phyloP scores from a whole-genome alignment of 139 green algal species.

The Micractinium sp. region DNA sequence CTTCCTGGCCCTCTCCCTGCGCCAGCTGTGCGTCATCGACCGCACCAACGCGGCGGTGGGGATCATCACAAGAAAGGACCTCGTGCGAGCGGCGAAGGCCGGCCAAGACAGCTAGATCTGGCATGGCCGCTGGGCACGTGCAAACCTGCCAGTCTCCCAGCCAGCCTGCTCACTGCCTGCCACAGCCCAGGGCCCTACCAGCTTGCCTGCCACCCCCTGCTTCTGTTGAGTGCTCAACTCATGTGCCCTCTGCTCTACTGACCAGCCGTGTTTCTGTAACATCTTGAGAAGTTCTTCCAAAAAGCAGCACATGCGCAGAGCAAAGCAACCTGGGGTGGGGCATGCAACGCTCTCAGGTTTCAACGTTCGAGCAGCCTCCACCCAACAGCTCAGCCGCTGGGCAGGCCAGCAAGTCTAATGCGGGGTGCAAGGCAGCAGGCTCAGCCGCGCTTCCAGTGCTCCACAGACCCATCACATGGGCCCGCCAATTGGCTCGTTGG shows the following conservation, averaged over 20 bases:
- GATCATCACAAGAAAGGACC: conserved; percentile 16
- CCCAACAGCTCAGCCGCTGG: no score
- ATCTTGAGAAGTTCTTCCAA: neutral
- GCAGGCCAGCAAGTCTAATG: neutral
- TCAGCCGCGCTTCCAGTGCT: neutral
- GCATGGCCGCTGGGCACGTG: neutral
- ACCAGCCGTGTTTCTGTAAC: no score
- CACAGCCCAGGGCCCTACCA: no score
- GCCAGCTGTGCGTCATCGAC: conserved; percentile 90
- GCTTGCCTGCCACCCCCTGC: neutral
- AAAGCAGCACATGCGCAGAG: neutral
- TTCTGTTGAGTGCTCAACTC: no score
- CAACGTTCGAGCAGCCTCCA: neutral
- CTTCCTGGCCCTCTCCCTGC: conserved; percentile 87
- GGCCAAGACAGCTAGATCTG: conserved; percentile 17
- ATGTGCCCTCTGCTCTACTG: no score
- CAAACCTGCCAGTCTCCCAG: neutral
- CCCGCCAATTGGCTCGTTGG: conserved; percentile 10
- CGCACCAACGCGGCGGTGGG: neutral
- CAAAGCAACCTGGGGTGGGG: neutral
- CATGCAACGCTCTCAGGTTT: neutral
- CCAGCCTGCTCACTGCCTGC: neutral
- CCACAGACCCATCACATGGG: neutral
- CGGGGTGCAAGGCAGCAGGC: neutral
- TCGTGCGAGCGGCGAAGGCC: conserved; percentile 58